Evolutionary conservation across 257 asterid species (phyloP), one percentile per base, ranked within the genome.

Genomic region (Petrea volubilis): DNA sequence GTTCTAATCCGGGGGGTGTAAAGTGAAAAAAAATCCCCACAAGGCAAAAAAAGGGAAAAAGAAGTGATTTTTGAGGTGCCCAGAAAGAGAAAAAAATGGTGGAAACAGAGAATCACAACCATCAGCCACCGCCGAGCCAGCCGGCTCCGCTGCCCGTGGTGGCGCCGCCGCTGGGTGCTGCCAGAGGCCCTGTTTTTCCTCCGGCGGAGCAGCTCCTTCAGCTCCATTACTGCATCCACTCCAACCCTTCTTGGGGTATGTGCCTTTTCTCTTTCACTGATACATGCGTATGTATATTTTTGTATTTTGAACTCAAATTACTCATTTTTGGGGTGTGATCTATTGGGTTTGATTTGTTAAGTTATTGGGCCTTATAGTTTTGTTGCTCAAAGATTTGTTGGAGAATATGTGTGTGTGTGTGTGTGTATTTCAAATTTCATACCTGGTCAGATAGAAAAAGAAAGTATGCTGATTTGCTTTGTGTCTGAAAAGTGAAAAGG

Each of bases 201-300:
- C 98, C 99, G 5, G 86, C 97, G 0, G 99, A 95, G 46, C 99
- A 95, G 78, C 91, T 95, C 4, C 93, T 79, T 66, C 99, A 95
- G 81, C 99, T 95, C 61, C 83, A 90, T 73, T 95, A 95, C 82
- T 95, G 99, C 89, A 95, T 95, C 88, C 96, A 92, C 72, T 95
- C 99, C 33, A 95, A 95, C 67, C 99, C 99, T 61, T 86, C 96
- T 67, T 82, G 96, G 91, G 83, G 99, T 95, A 24, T 59, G 94
- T 82, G n/a, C 36, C 55, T 62, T 52, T 36, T 23, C 36, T 40
- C 29, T 20, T 63, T 34, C 5, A 62, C 6, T 38, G 21, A 5
- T 17, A 13, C 34, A 55, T 13, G 58, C 51, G 29, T 20, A 12
- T 9, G 40, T 6, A 6, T 23, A 38, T 5, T 21, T 43, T n/a